A percentile compares a stretch with the other conserved stretches of the same genome.
These are phyloP conservation scores for Suillus lakei DNA, from an alignment of 768 basidiomycete genomes.

Conservation along the genomic window DNA sequence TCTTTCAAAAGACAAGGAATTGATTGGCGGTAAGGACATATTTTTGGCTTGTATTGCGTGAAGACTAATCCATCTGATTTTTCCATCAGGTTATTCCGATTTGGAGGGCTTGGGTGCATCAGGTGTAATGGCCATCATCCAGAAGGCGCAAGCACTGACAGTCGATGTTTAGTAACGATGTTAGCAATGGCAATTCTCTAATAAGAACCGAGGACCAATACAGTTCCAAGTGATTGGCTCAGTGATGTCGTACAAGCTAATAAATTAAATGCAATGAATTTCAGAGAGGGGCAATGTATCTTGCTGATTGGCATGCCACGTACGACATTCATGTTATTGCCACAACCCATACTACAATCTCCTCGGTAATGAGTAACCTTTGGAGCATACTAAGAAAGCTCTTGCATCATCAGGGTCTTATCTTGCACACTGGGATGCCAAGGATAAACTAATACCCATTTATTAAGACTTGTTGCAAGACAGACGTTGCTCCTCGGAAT, in stretches of 20 bases:
- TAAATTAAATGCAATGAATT: not conserved
- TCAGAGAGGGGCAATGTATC: not conserved
- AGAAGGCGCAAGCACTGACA: not conserved
- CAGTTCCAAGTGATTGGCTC: not conserved
- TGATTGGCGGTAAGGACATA: not conserved
- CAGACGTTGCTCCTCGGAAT: constrained; percentile 1
- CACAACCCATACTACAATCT: not conserved
- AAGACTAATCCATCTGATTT: too few species aligned
- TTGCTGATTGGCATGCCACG: not conserved
- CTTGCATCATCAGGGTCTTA: not conserved
- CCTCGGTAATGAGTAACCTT: constrained; percentile 4
- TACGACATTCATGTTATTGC: constrained; percentile 1
- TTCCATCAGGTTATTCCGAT: constrained; percentile 1
- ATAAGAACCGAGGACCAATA: not conserved
- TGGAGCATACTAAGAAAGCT: not conserved
- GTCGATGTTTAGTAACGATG: too few species aligned
- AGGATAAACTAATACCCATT: not conserved
- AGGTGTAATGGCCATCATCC: not conserved
- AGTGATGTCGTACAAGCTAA: constrained; percentile 5
- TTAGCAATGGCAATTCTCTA: not conserved
- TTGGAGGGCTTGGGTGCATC: not conserved
- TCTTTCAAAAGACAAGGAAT: not conserved
- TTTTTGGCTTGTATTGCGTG: not conserved
- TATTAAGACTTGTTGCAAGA: not conserved
- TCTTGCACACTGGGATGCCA: not conserved